Evolutionary conservation across 177 flowering plant species (phyloP), one percentile per base, ranked within the genome.

Genomic region (Telopea speciosissima): DNA sequence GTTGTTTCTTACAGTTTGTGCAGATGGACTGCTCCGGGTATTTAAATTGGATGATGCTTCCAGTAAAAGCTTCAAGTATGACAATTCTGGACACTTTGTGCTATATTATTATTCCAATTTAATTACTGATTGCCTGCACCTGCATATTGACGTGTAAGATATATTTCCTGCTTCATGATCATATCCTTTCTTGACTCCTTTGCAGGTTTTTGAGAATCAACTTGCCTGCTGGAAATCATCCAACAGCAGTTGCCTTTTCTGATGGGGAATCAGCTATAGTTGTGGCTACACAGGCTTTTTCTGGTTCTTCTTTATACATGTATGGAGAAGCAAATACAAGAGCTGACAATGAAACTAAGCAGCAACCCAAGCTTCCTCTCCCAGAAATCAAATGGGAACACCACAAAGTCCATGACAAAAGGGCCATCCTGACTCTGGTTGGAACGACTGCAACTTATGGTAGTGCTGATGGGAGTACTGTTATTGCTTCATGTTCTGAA

Each of bases 361-460:
- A 85, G 72, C 90, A 82, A 62, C 19, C 82, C 63, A 91, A 91
- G 83, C 95, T 84, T 79, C 97, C 97, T 28, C 85, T 84, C 25
- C 98, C 99, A 8, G 91, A 88, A 83, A 85, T 90, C 63, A 93
- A 96, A 79, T 96, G 99, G 99, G 92, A 85, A 78, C 92, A 85
- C 64, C 94, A 85, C 74, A 93, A 93, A 82, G 88, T 87, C 63
- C 99, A 96, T 74, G 96, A 89, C 12, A 79, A 80, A 60, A 84
- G 75, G 76, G 82, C 83, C 65, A 83, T 93, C 67, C 63, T 93
- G 64, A 90, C 92, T 71, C 80, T 96, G 3, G 72, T 71, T 77
- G 94, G 93, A 68, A 70, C 92, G 13, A 76, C 81, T 74, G 90
- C 99, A 60, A 93, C 79, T 74, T 93, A 88, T 82, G 99, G 96